Evolutionary conservation across 2,329 filamentous ascomycete genomes (phyloP), one percentile per base, ranked within the genome.

Genomic region (Colletotrichum cordylinicola): DNA sequence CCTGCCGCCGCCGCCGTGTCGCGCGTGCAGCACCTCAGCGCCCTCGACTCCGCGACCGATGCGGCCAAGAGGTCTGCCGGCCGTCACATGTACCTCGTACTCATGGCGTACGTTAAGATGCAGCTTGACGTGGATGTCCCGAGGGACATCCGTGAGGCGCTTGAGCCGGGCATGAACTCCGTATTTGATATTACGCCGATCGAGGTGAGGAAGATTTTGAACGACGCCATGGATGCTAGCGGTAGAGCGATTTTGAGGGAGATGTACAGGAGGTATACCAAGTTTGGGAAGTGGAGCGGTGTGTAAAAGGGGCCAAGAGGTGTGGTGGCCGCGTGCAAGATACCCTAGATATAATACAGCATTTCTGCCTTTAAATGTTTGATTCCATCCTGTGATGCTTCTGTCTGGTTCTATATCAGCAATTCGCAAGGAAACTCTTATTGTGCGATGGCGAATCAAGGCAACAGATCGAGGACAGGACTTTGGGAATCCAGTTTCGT

Each of bases 261-360:
- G 75, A 85, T 93, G 86, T 92, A 89, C 77, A 90, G 88, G 80
- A 86, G 89, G 81, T 93, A 91, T 81, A 86, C 87, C 81, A 91
- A 88, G 83, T 93, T 92, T 85, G 91, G 91, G 56, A 92, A 92
- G 85, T 93, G 91, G 91, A 91, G 84, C 67, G 91, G 90, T 39
- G 87, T 92, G 29, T 91, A 86, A 82, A 78, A 67, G 31, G 16
- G 12, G 24, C 24, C 8, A 15, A 21, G 35, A 12, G 8, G 35
- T 39, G 37, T 21, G 13, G 13, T 39, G 62, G 43, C 35, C 31
- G 70, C 74, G 13, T 66, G 35, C 58, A 74, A 76, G 74, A 76
- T 76, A 76, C 74, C 74, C 74, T 69, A 58, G 29, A 76, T 16
- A 76, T 55, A 66, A 74, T 60, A 68, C 61, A 74, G 37, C 58